Percentiles rank a stretch among this genome's conserved stretches.
phyloP scores from a whole-genome alignment of 352 stramenopile species.

The Phytopythium delawarense region DNA sequence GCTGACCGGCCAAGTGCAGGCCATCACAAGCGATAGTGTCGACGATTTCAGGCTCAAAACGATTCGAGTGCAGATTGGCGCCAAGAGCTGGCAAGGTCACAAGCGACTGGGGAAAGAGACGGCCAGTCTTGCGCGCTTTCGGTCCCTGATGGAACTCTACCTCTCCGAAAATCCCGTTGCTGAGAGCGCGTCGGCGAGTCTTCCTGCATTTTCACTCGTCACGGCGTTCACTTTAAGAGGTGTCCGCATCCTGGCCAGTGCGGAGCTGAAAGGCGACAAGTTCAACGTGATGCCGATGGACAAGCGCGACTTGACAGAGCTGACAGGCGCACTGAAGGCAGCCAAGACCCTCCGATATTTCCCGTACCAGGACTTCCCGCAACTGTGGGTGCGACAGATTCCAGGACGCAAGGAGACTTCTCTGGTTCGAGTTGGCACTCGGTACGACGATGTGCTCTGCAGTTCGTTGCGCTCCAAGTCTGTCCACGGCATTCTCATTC shows the following conservation, averaged over 20 bases:
- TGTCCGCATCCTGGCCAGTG: constrained; percentile 51
- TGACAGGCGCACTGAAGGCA: constrained; percentile 38
- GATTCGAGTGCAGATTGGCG: constrained; percentile 58
- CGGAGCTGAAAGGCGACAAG: constrained; percentile 34
- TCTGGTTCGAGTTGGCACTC: constrained; percentile 35
- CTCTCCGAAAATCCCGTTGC: constrained; percentile 28
- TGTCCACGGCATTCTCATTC: constrained; percentile 54
- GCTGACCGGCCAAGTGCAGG: constrained; percentile 11
- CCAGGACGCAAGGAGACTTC: constrained; percentile 36
- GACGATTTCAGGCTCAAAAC: constrained; percentile 54
- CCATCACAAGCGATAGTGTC: constrained; percentile 23
- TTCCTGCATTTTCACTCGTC: constrained; percentile 51
- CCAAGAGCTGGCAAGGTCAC: constrained; percentile 63
- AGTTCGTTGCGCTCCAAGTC: constrained; percentile 59
- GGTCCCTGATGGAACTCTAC: constrained; percentile 48
- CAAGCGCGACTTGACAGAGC: constrained; percentile 37
- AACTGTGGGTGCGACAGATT: constrained; percentile 42
- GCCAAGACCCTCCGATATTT: constrained; percentile 58
- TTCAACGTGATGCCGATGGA: constrained; percentile 39
- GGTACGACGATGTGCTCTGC: constrained; percentile 60
- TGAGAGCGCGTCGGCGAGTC: constrained; percentile 27
- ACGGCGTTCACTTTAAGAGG: constrained; percentile 56
- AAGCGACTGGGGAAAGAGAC: constrained; percentile 61
- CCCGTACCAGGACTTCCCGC: constrained; percentile 56
- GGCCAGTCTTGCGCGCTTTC: constrained; percentile 42